Evolutionary conservation across 73 alveolate genomes (phyloP).

Genomic region (Paraurostyla sp.): DNA sequence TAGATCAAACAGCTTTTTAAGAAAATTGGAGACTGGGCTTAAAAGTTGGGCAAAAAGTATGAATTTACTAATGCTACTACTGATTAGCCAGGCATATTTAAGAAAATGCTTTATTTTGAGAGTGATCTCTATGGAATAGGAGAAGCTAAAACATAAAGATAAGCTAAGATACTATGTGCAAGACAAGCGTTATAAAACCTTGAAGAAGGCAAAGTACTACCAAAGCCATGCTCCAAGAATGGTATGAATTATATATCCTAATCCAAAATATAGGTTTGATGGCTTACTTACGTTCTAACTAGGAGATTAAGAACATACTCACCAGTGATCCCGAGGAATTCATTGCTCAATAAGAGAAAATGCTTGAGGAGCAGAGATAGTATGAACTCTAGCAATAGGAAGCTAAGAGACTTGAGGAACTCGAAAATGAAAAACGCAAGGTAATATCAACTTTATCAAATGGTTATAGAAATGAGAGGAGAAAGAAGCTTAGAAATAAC

Average conservation of each 20-base stretch:
- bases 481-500: neutral
- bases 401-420: neutral
- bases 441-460: no score
- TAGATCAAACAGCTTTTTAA: slow-evolving; percentile 1
- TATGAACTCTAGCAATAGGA: slow-evolving; percentile 10
- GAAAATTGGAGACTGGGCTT: slow-evolving; percentile 26
- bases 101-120: slow-evolving; percentile 16
- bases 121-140: slow-evolving; percentile 32
- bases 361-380: neutral
- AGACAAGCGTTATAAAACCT: slow-evolving; percentile 30
- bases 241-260: neutral
- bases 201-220: slow-evolving; percentile 10
- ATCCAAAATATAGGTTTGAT: slow-evolving; percentile 8
- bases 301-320: slow-evolving; percentile 26
- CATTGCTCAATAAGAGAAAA: neutral
- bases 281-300: neutral
- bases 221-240: slow-evolving; percentile 41
- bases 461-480: slow-evolving; percentile 49
- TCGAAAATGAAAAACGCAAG: slow-evolving; percentile 26
- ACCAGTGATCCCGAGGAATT: neutral
- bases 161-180: slow-evolving; percentile 54
- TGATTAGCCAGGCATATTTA: neutral
- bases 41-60: neutral
- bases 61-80: neutral
- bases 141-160: slow-evolving; percentile 27